Percentiles rank a stretch among this genome's conserved stretches.
Evolutionary conservation across 345 rosid species (phyloP).

Genomic region (Limnanthes douglasii): DNA sequence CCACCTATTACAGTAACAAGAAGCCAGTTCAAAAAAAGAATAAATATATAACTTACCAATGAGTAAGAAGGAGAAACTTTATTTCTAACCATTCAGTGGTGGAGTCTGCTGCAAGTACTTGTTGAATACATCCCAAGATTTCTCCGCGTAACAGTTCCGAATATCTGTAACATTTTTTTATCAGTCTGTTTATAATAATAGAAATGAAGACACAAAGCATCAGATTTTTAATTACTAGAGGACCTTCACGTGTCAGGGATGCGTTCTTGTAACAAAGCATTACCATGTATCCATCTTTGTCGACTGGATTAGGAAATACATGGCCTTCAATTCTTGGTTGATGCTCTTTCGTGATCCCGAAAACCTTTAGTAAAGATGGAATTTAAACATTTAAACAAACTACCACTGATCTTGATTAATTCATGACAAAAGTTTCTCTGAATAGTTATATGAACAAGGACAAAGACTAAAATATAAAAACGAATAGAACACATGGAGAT

Average conservation of each 20-base stretch:
- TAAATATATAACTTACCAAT: constrained; percentile 1
- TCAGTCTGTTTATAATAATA: too few relatives aligned
- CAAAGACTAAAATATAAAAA: too few relatives aligned
- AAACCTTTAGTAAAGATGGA: constrained; percentile 37
- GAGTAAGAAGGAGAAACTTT: constrained; percentile 1
- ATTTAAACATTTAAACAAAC: constrained; percentile 1
- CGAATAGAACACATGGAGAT: too few relatives aligned
- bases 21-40: constrained; percentile 14
- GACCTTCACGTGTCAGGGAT: constrained; percentile 93
- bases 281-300: constrained; percentile 84
- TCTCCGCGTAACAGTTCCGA: constrained; percentile 45
- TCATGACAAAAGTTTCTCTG: too few relatives aligned
- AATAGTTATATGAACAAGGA: too few relatives aligned
- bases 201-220: too few relatives aligned
- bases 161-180: constrained; percentile 34
- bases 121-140: constrained; percentile 76
- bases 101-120: constrained; percentile 54
- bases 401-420: background rate
- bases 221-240: background rate
- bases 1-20: constrained; percentile 33
- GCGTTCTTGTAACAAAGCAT: constrained; percentile 84
- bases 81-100: constrained; percentile 66
- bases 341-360: constrained; percentile 67
- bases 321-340: constrained; percentile 82
- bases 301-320: constrained; percentile 80